Base-by-base conservation (phyloP, 2,329 filamentous ascomycete genomes). In the Cylindrodendrum hubeiense region DNA sequence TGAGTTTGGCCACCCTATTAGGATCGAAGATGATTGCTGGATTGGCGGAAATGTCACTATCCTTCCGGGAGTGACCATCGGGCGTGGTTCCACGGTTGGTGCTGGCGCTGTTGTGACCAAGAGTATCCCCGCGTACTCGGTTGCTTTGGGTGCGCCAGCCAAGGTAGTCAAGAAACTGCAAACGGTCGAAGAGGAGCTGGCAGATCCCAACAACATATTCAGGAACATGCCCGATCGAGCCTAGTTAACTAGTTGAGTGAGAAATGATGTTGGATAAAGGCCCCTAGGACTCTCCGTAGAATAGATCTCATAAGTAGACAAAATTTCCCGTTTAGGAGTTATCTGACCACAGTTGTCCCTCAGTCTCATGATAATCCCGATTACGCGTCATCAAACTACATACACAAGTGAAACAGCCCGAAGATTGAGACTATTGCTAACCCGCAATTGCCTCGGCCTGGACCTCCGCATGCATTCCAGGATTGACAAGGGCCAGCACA, bases 11-110 rank as follows among this genome's bases (percentile, higher is more conserved):
- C 76, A 76, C 15, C 76, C 80, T 3, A 80, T 87, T 43, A 74
- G 68, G 12, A 86, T 88, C 53, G 84, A 81, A 1, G 81, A 87
- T 62, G 85, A 87, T 73, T 87, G 84, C 73, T 88, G 85, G 85
- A 84, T 88, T 61, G 85, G 85, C 4, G 84, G 82, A 21, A 80
- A 83, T 66, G 79, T 78, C 3, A 81, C 77, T 13, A 84, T 88
- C 63, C 77, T 87, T 74, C 83, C 84, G 0, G 85, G 85, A 17
- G 84, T 87, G 2, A 85, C 76, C 0, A 85, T 87, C 60, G 85
- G 85, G 2, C 81, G 82, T 60, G 85, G 86, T 0, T 83, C 79
- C 68, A 86, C 84, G 0, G 76, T 87, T 51, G 86, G 82, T 3
- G 82, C 85, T 1, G 80, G 83, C 3, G 81, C 80, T 30, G 76